Evolutionary conservation across 805 yeast species (phyloP), one percentile per base, ranked within the genome.

Genomic region (Starmerella vitae): DNA sequence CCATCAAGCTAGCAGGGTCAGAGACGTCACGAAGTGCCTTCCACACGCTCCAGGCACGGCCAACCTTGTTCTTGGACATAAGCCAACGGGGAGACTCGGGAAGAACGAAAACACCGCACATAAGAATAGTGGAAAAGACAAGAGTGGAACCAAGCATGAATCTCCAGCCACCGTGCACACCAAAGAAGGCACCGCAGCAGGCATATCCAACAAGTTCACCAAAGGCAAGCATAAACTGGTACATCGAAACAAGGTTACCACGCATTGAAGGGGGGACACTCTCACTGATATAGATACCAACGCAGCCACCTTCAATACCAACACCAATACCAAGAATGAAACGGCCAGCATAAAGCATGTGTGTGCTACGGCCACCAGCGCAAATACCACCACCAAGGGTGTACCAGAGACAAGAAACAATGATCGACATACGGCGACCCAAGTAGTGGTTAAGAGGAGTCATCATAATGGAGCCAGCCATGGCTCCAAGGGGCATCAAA

Each of bases 401-500:
- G 57, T 74, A 74, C 61, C 71, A 65, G 30, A 74, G 45, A 63
- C 78, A 72, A 3, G 79, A 70, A 39, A 71, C 57, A 39, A 73
- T 63, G 49, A 75, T 65, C 8, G 78, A 61, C 42, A 62, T 56
- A 46, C 72, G 66, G 55, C 81, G 67, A 14, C 82, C 81, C 33
- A 72, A 59, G 40, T 40, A 55, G 50, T 71, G 74, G 51, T 68
- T 72, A 45, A 71, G 56, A 3, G 79, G 79, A 2, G 78, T 66
- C 65, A 76, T 64, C 41, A 72, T 51, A 29, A 76, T 60, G 41
- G 78, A 70, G 34, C 83, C 82, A 21, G 68, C 67, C 57, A 75
- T 68, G 25, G 78, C 81, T 47, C 81, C 82, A 33, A 76, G 57
- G n/a, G 82, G 81, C 77, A 75, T 72, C 38, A 72, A 63, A 21